Evolutionary conservation across 2,329 filamentous ascomycete genomes (phyloP).

Genomic region (Knufia petricola): DNA sequence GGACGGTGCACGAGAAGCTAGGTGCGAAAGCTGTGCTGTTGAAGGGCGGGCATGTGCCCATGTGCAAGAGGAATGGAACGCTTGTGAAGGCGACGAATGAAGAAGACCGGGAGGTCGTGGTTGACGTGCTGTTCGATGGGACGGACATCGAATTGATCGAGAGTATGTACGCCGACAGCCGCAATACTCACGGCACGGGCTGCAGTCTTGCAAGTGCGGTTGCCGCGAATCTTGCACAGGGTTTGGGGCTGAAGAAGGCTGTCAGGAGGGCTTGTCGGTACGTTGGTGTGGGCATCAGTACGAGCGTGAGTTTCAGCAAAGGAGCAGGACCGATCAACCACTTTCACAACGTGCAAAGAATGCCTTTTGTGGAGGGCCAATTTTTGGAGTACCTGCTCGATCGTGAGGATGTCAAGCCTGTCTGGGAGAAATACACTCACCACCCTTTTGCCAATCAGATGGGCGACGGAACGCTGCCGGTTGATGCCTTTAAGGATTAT

Average conservation of each 20-base stretch:
- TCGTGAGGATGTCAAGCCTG: constrained; percentile 59
- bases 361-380: constrained; percentile 55
- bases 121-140: constrained; percentile 65
- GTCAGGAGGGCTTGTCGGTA: constrained; percentile 50
- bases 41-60: constrained; percentile 84
- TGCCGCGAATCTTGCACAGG: constrained; percentile 50
- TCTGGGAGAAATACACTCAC: constrained; percentile 68
- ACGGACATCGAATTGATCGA: constrained; percentile 53
- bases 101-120: constrained; percentile 54
- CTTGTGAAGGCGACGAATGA: constrained; percentile 49
- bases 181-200: constrained; percentile 87
- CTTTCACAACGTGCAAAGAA: constrained; percentile 51
- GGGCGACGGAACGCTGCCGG: constrained; percentile 63
- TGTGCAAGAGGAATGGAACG: constrained; percentile 45
- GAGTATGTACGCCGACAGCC: constrained; percentile 60
- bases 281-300: constrained; percentile 52
- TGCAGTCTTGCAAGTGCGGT: constrained; percentile 79
- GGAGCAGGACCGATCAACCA: constrained; percentile 59
- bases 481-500: constrained; percentile 76
- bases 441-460: constrained; percentile 75
- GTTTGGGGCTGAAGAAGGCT: constrained; percentile 40
- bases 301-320: constrained; percentile 45
- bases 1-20: constrained; percentile 49
- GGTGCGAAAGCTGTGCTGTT: constrained; percentile 74
- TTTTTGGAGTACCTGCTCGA: constrained; percentile 78